Base-by-base conservation (phyloP, 257 asterid genomes). In the Eucommia ulmoides region DNA sequence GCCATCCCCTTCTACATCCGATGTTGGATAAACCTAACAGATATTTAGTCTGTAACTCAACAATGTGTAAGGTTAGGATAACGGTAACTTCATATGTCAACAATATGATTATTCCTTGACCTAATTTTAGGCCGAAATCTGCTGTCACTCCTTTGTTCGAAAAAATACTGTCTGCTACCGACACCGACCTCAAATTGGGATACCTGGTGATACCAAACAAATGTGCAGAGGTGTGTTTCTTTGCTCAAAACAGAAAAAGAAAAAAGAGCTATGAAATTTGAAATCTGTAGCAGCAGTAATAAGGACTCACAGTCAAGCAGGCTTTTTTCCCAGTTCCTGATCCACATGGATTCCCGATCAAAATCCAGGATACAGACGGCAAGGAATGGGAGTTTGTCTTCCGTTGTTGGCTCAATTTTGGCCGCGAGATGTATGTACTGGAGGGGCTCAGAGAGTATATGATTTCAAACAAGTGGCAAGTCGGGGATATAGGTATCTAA, bases 401-500 rank as follows among this genome's bases (percentile, higher is more conserved):
- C 64, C 78, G 84, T 14, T 80, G 65, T 59, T 73, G 84, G 82
- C 66, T 65, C 45, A 68, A 69, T 62, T 56, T 62, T 35, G 88
- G 87, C 29, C 70, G 70, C 63, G 73, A 73, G 71, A 70, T 72
- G 59, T 77, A 77, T 64, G 64, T 71, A 59, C 76, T 80, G 25
- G 91, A 83, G 62, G 94, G 94, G 60, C 80, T 83, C 58, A 65
- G 77, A 62, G 84, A 80, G 51, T 56, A 70, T 62, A 75, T 83
- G 76, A 65, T 68, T 65, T 55, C 80, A 20, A 77, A 77, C 59
- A 56, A 63, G 54, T 83, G 91, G 91, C 80, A 75, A 59, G 63
- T 82, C 11, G 94, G 94, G 1, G 91, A 83, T 67, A 75, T 74
- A 65, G 94, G 94, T 83, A 67, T 33, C n/a, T n/a, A n/a, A n/a